phyloP scores from a whole-genome alignment of 2,329 filamentous ascomycete species.

The Penicillium sp. region DNA sequence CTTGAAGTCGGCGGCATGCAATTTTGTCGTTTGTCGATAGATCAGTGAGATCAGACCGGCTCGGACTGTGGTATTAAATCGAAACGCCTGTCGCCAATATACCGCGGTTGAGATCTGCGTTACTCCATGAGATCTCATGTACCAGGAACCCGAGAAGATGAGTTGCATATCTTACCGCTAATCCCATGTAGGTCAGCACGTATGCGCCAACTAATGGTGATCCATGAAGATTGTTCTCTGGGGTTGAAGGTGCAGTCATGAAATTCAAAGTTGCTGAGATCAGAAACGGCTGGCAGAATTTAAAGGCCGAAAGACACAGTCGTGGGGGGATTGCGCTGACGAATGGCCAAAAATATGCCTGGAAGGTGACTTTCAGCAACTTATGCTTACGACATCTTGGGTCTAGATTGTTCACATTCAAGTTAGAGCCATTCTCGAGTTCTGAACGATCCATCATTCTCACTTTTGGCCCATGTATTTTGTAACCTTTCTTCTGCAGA shows the following conservation, averaged over 20 bases:
- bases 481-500: slow-evolving; percentile 1
- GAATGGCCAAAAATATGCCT: slow-evolving; percentile 11
- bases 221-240: slow-evolving; percentile 18
- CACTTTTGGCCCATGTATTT: slow-evolving; percentile 12
- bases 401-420: neutral
- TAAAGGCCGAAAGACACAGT: slow-evolving; percentile 15
- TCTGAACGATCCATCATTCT: neutral
- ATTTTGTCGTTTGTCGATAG: slow-evolving; percentile 43
- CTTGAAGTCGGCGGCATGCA: slow-evolving; percentile 31
- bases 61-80: slow-evolving; percentile 30
- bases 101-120: slow-evolving; percentile 21
- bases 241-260: slow-evolving; percentile 6
- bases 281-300: slow-evolving; percentile 33
- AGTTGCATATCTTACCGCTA: slow-evolving; percentile 19
- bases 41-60: slow-evolving; percentile 42
- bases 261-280: slow-evolving; percentile 24
- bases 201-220: slow-evolving; percentile 33
- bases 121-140: neutral
- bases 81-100: slow-evolving; percentile 28
- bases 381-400: neutral
- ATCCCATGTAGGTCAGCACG: slow-evolving; percentile 30
- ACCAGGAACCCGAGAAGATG: neutral
- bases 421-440: too few relatives aligned
- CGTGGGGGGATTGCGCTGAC: slow-evolving; percentile 28
- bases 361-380: slow-evolving; percentile 9